phyloP scores from a whole-genome alignment of 352 stramenopile genomes.

The Globisporangium ultimum region DNA sequence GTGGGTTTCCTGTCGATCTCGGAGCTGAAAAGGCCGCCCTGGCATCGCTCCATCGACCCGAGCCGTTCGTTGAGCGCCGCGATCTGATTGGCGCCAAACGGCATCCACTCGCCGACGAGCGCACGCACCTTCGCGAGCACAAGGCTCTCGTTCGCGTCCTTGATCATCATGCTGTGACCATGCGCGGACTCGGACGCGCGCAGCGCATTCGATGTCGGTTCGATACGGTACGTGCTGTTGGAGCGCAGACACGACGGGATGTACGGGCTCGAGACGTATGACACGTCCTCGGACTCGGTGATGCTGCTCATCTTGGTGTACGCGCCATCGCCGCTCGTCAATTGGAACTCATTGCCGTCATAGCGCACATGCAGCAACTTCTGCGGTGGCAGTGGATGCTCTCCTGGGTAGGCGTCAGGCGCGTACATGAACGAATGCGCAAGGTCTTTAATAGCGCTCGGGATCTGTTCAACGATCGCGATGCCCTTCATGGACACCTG shows the following conservation, averaged over 20 bases:
- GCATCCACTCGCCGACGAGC: conserved; percentile 97
- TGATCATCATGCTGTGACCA: conserved; percentile 87
- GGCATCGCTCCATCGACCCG: conserved; percentile 93
- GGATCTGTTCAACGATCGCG: conserved; percentile 87
- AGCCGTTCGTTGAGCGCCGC: conserved; percentile 96
- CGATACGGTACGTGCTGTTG: conserved; percentile 78
- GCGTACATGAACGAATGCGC: conserved; percentile 48
- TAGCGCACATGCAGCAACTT: conserved; percentile 50
- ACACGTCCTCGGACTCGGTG: conserved; percentile 97
- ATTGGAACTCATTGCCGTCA: conserved; percentile 71
- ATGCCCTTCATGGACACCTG: conserved; percentile 90
- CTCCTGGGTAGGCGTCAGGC: conserved; percentile 2
- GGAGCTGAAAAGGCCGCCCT: conserved; percentile 96
- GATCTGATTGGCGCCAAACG: conserved; percentile 97
- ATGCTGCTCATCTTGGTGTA: conserved; percentile 91
- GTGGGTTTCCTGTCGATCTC: conserved; percentile 88
- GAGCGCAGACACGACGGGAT: conserved; percentile 95
- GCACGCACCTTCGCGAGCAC: conserved; percentile 95
- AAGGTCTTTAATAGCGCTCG: conserved; percentile 65
- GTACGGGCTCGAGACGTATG: conserved; percentile 96
- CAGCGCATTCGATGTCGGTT: conserved; percentile 94
- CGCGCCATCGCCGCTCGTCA: conserved; percentile 39
- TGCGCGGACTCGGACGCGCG: conserved; percentile 86
- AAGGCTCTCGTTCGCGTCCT: conserved; percentile 94
- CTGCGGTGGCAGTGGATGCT: background rate